phyloP scores from a whole-genome alignment of 2,329 filamentous ascomycete species.

The Aspergillus aculeatinus region DNA sequence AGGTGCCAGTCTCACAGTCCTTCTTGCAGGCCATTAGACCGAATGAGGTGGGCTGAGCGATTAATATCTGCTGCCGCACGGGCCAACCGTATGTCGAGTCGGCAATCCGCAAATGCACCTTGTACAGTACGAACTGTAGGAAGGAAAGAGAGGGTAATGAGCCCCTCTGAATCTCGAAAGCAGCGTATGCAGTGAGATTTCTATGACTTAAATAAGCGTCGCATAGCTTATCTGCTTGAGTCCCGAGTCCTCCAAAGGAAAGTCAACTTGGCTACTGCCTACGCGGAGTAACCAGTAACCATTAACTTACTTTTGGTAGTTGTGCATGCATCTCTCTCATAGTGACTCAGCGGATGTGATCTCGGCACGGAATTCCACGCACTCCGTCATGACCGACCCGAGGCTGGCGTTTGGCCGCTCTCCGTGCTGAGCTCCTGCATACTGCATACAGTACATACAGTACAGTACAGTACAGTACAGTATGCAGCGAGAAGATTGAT shows the following conservation, averaged over 20 bases:
- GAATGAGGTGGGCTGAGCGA: background rate
- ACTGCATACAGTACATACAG: too few species aligned
- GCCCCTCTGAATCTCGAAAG: too few species aligned
- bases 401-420: background rate
- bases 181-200: too few species aligned
- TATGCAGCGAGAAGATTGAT: too few species aligned
- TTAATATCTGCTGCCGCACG: background rate
- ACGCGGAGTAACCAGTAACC: too few species aligned
- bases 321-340: background rate
- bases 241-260: too few species aligned
- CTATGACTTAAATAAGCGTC: background rate
- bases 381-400: constrained; percentile 16
- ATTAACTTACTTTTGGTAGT: too few species aligned
- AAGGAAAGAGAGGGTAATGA: background rate
- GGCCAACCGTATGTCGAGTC: background rate
- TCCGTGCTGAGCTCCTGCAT: background rate
- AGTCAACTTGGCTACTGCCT: too few species aligned
- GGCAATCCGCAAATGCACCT: background rate
- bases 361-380: constrained; percentile 12
- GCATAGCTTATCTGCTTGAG: background rate
- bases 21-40: background rate
- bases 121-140: background rate
- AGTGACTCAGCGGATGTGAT: constrained; percentile 9
- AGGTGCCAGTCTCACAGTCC: too few species aligned
- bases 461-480: too few species aligned